These are phyloP conservation scores for Triangularia setosa DNA, from an alignment of 2,329 filamentous ascomycete species.

Conservation along the genomic window DNA sequence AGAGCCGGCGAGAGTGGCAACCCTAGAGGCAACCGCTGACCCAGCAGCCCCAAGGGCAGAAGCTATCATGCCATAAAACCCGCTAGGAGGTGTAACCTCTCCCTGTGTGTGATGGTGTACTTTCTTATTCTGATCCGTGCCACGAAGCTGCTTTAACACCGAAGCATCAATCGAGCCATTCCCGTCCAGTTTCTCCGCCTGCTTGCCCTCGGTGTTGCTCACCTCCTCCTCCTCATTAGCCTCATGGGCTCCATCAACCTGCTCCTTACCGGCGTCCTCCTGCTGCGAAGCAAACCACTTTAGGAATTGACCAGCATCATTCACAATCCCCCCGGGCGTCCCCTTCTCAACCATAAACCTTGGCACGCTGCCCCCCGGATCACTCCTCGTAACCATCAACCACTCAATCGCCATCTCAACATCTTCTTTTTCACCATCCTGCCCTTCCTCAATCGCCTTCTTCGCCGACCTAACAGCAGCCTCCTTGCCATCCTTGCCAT, in stretches of 20 bases:
- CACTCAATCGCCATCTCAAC: conserved; percentile 63
- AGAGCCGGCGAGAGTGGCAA: conserved; percentile 34
- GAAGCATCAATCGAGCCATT: conserved; percentile 24
- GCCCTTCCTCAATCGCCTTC: conserved; percentile 20
- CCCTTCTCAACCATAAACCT: conserved; percentile 88
- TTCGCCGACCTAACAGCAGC: conserved; percentile 41
- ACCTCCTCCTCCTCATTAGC: conserved; percentile 15
- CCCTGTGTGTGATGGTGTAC: conserved; percentile 20
- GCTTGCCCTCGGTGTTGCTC: background rate
- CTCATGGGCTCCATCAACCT: conserved; percentile 14
- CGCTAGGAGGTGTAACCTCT: conserved; percentile 29
- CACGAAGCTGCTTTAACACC: background rate
- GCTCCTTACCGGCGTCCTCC: conserved; percentile 29
- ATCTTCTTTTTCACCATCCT: conserved; percentile 29
- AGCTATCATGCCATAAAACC: conserved; percentile 54
- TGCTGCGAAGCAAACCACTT: conserved; percentile 58
- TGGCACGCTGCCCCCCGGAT: conserved; percentile 83
- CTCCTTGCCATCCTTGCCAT: conserved; percentile 37
- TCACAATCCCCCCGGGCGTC: conserved; percentile 75
- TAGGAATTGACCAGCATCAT: conserved; percentile 76
- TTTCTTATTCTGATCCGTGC: conserved; percentile 13
- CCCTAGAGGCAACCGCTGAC: conserved; percentile 40
- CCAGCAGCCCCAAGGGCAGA: conserved; percentile 50
- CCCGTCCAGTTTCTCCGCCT: conserved; percentile 1
- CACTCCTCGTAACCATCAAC: conserved; percentile 88